Evolutionary conservation across 805 yeast species (phyloP), one percentile per base, ranked within the genome.

Genomic region (Candida tammaniensis): DNA sequence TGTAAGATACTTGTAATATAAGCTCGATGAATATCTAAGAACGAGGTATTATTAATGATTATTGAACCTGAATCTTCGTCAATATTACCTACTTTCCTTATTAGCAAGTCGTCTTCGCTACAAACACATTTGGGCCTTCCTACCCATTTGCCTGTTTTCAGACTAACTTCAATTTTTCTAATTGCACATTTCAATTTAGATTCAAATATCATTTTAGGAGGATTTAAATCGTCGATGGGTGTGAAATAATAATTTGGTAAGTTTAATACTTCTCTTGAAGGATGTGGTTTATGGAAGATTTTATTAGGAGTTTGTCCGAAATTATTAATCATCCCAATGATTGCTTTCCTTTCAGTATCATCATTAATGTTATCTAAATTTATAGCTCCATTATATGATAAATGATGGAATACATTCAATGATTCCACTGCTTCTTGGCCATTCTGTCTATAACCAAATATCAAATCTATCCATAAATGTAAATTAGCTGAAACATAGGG

Each of bases 231-330:
- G n/a, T 51, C 57, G 1, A 53, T 40, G 1, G 54, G 31, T 17
- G 65, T 64, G 20, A 61, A 38, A 36, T 67, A 62, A 21, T 64
- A 48, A 23, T 52, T 51, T 2, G 80, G 59, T 17, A 55, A 36
- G 15, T 61, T 57, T n/a, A 61, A 44, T 0, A 59, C 56, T 2
- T 64, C 74, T 35, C 70, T 65, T 17, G 51, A 43, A 1, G 83
- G 81, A 55, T 87, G 96, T 0, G 88, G 82, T 33, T 71, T 72
- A 12, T 61, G 64, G 47, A 88, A 86, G 8, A 88, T 61, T 46
- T 82, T 85, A 31, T 73, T 51, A 1, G 96, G 96, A 0, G 95
- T 87, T 52, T 87, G 96, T 0, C 96, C 96, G 67, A 87, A 87
- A 56, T 87, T 87, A 52, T 88, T 93, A 33, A 87, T 87, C 47